Conservation (phyloP, 768 basidiomycete genomes). For the Lepiota brunneoincarnata region DNA sequence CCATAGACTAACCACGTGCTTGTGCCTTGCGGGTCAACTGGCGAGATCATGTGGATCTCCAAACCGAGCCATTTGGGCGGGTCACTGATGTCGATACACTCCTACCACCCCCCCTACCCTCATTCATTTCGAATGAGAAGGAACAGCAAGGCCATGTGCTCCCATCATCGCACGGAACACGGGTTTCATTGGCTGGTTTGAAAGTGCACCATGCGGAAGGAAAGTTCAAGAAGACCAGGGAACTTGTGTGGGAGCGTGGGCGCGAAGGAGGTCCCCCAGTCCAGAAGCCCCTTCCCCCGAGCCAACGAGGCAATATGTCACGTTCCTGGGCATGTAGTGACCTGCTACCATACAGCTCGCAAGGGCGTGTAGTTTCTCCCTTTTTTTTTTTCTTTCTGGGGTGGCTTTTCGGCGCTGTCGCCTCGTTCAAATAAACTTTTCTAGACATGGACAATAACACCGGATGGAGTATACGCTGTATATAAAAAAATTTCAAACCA, state of each 20-base stretch:
- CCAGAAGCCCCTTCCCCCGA: background rate
- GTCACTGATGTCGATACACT: background rate
- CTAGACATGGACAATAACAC: no score
- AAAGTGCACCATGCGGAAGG: constrained; percentile 1
- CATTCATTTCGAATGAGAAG: no score
- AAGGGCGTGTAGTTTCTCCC: no score
- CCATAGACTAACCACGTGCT: background rate
- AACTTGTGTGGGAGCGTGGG: no score
- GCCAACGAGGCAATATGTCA: background rate
- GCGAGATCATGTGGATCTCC: background rate
- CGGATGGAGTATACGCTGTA: no score
- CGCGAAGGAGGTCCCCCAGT: background rate
- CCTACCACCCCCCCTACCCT: background rate
- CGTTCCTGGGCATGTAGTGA: no score
- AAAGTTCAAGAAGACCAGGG: background rate
- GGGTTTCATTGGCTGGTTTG: background rate
- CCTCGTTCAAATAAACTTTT: no score
- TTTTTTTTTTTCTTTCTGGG: no score
- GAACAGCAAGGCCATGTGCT: background rate
- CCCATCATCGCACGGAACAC: background rate
- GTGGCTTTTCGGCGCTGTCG: no score
- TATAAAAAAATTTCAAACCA: no score
- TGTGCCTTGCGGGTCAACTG: background rate
- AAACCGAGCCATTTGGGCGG: no score
- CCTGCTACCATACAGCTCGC: no score